Evolutionary conservation across 176 grass and related monocot species (phyloP).

Genomic region (Juncus effusus): DNA sequence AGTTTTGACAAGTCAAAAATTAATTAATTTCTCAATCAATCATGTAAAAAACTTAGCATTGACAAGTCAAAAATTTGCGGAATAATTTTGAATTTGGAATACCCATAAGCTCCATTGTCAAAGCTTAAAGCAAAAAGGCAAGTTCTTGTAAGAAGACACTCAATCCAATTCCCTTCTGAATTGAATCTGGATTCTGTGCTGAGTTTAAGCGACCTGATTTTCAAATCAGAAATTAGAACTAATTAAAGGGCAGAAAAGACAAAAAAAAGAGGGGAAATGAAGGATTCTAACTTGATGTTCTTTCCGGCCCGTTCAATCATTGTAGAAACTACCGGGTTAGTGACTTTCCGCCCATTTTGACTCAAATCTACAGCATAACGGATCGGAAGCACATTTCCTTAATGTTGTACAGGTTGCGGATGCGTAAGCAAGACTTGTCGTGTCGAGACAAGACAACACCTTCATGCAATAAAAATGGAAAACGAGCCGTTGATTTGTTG

Average conservation of each 20-base stretch:
- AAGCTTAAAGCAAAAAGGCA: too few relatives aligned
- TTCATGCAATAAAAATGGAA: too few relatives aligned
- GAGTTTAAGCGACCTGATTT: constrained; percentile 38
- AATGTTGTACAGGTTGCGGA: constrained; percentile 35
- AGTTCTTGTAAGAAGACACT: too few relatives aligned
- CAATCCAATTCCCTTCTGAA: background rate
- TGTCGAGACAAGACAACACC: constrained; percentile 42
- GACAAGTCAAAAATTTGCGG: too few relatives aligned
- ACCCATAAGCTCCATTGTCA: too few relatives aligned
- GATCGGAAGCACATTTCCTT: constrained; percentile 35
- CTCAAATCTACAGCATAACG: constrained; percentile 40
- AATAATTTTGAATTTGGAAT: too few relatives aligned
- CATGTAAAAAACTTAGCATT: too few relatives aligned
- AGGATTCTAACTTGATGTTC: constrained; percentile 22
- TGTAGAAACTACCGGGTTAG: constrained; percentile 37
- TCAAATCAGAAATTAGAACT: background rate
- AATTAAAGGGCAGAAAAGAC: too few relatives aligned
- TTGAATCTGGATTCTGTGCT: constrained; percentile 25
- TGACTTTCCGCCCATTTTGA: constrained; percentile 11
- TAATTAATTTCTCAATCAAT: too few relatives aligned
- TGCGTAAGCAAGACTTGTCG: constrained; percentile 33
- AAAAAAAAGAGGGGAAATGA: background rate
- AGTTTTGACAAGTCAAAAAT: too few relatives aligned
- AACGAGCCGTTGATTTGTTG: background rate
- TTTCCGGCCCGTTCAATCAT: constrained; percentile 42